Conservation (phyloP, 305 asterid species). For the Withania somnifera region DNA sequence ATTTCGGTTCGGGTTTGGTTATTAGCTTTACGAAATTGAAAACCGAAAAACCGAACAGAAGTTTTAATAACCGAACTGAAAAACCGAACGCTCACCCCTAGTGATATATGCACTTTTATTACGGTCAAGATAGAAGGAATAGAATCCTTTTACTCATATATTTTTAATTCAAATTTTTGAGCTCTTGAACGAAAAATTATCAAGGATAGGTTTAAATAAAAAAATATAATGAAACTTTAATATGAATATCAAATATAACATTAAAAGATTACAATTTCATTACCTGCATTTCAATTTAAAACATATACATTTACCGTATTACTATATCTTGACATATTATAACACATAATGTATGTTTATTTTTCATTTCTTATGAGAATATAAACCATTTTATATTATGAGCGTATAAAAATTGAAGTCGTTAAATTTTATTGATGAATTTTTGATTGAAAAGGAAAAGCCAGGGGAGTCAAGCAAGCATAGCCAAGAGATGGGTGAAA, state of each 20-base stretch:
- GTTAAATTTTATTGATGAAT: neutral
- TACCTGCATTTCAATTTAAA: neutral
- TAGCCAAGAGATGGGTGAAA: conserved; percentile 30
- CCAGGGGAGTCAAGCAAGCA: conserved; percentile 11
- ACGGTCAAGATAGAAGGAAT: neutral
- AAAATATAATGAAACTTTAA: neutral
- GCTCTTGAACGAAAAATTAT: neutral
- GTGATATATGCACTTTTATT: neutral
- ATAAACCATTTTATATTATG: neutral
- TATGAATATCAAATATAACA: neutral
- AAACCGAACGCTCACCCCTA: too few species aligned
- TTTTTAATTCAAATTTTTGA: neutral
- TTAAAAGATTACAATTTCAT: neutral
- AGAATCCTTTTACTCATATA: neutral
- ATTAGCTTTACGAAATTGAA: too few species aligned
- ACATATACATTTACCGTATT: neutral
- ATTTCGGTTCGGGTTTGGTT: too few species aligned
- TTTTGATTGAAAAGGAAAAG: conserved; percentile 23
- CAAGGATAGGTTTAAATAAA: too few species aligned
- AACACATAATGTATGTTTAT: neutral
- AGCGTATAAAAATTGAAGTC: neutral
- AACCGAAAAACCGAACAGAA: too few species aligned
- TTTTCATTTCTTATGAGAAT: neutral
- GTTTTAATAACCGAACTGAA: too few species aligned
- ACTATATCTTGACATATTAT: neutral